Evolutionary conservation across 2,329 filamentous ascomycete genomes (phyloP), one percentile per base, ranked within the genome.

Genomic region (Byssoonygena ceratinophila): DNA sequence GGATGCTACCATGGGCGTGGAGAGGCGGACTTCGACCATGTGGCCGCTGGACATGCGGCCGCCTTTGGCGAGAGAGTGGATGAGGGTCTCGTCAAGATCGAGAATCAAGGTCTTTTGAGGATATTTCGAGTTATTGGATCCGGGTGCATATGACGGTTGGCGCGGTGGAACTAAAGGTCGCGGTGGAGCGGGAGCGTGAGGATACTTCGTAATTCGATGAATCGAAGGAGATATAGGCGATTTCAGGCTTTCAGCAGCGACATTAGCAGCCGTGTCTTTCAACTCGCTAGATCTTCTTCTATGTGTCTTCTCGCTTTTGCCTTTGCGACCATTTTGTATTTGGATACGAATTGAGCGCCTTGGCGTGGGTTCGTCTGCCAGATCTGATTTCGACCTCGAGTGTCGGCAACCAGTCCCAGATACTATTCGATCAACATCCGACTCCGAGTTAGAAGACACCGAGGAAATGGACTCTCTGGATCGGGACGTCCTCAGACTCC

Each of bases 21-120:
- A 62, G 55, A 95, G 77, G 62, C 89, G 89, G 58, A 98, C 92
- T 72, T 98, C 92, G 49, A 98, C 90, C 92, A 98, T 98, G 71
- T 98, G 92, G 16, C 92, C 92, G 18, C 87, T 91, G 62, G 87
- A 91, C 84, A 95, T 95, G 54, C 91, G 81, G 50, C 91, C 90
- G 27, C 92, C 92, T 67, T 96, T 96, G 55, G 91, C 90, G 78
- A 97, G 89, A 69, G 89, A 96, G 75, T 98, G 92, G 60, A 98
- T 98, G 59, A 98, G 73, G 0, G 92, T 98, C 71, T 98, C 92
- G 69, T 98, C 92, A 16, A 98, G 80, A 67, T 98, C 92, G 49
- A 98, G 77, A 58, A 98, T 90, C 55, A 98, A 72, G 0, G 92
- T 98, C 75, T 98, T 98, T 64, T 92, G 85, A 55, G 84, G 82